Base-by-base conservation (phyloP, 2,329 filamentous ascomycete genomes). In the Leptosphaerulina australis region DNA sequence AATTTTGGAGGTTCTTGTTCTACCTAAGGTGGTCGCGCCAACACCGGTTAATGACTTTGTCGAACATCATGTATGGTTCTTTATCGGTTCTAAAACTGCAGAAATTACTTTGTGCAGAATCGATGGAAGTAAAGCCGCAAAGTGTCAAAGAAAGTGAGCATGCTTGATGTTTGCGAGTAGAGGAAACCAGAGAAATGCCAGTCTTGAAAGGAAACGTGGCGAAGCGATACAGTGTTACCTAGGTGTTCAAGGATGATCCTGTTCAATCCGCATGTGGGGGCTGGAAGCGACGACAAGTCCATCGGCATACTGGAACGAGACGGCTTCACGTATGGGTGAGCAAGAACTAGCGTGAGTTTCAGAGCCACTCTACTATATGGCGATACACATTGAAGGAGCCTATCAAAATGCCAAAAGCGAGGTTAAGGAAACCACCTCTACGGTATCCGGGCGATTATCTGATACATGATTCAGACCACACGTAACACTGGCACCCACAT, bases 91-190 rank as follows among this genome's bases (percentile, higher is more conserved):
- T 38, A 9, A 55, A 64, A 33, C 28, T 48, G 9, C 48, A 59
- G 24, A 43, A 50, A 10, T 25, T 46, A 21, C 54, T 58, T 14
- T 55, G 48, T 35, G 24, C 35, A 10, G 54, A 59, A 5, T 62
- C 55, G 55, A 56, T 21, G 17, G 24, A 47, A 14, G 39, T 51
- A 3, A 43, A 39, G 18, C 31, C 36, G 6, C 17, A 40, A 10
- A 25, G 12, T 11, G 14, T 24, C n/a, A 44, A 49, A 33, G 58
- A 61, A 37, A 50, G 57, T 15, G 47, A 53, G 14, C 22, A 56
- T 36, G 45, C 58, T 21, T 67, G 59, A 62, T 61, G 57, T 20
- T 18, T 67, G 5, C 59, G 66, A 40, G 49, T 54, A 5, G 66
- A 63, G 17, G 8, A 53, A 15, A 58, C 63, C 10, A 56, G 44